These are phyloP conservation scores for Corylus heterophylla DNA, from an alignment of 306 rosid species.

Conservation along the genomic window DNA sequence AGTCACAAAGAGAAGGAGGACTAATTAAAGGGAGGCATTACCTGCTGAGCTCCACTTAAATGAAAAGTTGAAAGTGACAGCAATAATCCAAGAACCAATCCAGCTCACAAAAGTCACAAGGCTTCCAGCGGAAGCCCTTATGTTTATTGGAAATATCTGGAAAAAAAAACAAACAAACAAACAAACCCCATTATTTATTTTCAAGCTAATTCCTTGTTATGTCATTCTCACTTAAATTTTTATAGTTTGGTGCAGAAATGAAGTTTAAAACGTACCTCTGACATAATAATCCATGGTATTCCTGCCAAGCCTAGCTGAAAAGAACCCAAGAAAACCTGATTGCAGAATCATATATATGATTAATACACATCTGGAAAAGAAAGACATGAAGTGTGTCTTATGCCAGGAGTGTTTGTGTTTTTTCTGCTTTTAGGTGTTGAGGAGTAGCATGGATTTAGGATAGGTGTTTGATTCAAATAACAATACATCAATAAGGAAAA, in stretches of 20 bases:
- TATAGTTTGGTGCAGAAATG: not conserved
- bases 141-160: constrained; percentile 27
- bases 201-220: not conserved
- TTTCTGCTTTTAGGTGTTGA: not conserved
- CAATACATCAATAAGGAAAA: too few relatives aligned
- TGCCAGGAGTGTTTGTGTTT: not conserved
- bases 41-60: constrained; percentile 41
- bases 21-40: not conserved
- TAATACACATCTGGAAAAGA: not conserved
- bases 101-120: constrained; percentile 26
- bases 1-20: too few relatives aligned
- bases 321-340: constrained; percentile 1
- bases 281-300: constrained; percentile 19
- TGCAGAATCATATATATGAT: not conserved
- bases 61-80: constrained; percentile 31
- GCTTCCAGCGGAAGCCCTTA: constrained; percentile 44
- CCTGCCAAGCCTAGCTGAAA: constrained; percentile 9
- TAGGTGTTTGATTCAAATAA: too few relatives aligned
- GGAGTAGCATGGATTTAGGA: not conserved
- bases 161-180: too few relatives aligned
- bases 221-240: not conserved
- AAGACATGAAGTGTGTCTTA: not conserved
- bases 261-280: constrained; percentile 9
- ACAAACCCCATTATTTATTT: not conserved
- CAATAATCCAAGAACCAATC: constrained; percentile 31